Evolutionary conservation across 2,329 filamentous ascomycete species (phyloP).

Genomic region (Fusarium pseudoanthophilum): DNA sequence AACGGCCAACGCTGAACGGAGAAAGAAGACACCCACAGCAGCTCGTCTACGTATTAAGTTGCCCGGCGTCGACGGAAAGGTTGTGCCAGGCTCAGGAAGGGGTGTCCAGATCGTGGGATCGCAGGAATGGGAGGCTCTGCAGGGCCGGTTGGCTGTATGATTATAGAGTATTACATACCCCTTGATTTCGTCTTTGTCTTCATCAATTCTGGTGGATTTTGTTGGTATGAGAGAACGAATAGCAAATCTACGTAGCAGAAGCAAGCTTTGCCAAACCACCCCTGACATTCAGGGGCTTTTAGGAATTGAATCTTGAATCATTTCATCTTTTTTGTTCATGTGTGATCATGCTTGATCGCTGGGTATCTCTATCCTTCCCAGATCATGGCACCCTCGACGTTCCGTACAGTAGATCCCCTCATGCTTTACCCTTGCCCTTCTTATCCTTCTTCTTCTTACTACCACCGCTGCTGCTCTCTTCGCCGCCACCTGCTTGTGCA

Average conservation of each 20-base stretch:
- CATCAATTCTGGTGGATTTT: conserved; percentile 24
- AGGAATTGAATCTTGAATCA: conserved; percentile 22
- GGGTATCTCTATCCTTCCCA: conserved; percentile 36
- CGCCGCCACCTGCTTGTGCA: conserved; percentile 47
- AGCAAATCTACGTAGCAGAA: conserved; percentile 26
- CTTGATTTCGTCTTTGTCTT: conserved; percentile 24
- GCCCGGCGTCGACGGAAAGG: conserved; percentile 59
- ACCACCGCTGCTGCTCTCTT: conserved; percentile 44
- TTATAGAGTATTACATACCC: conserved; percentile 44
- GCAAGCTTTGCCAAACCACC: conserved; percentile 26
- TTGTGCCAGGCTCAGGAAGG: conserved; percentile 50
- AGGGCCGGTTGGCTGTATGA: conserved; percentile 53
- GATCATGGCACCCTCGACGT: conserved; percentile 13
- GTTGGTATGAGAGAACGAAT: conserved; percentile 27
- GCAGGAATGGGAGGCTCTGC: conserved; percentile 65
- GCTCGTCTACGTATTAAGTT: conserved; percentile 64
- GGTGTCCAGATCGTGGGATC: conserved; percentile 65
- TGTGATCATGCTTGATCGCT: conserved; percentile 30
- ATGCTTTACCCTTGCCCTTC: conserved; percentile 57
- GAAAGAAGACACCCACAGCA: conserved; percentile 49
- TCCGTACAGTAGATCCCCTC: not conserved
- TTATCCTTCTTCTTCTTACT: conserved; percentile 61
- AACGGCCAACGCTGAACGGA: conserved; percentile 34
- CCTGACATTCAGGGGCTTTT: not conserved
- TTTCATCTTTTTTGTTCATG: conserved; percentile 30